Conservation (phyloP, 169 alveolate species). For the Cryptosporidium sp. region DNA sequence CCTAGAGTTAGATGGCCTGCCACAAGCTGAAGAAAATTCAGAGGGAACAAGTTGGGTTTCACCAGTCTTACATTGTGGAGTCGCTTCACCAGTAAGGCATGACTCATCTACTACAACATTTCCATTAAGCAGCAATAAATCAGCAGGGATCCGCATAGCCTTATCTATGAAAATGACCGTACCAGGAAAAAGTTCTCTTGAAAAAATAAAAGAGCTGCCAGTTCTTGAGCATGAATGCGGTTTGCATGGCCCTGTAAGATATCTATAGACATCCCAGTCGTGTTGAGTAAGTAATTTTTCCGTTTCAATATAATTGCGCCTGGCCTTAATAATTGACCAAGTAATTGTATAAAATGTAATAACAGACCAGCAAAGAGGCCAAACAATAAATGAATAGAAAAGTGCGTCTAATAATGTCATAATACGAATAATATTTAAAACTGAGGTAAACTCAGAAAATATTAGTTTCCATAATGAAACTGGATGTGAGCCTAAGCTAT, state of each 20-base stretch:
- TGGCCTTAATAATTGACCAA: slow-evolving; percentile 21
- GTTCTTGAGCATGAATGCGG: neutral
- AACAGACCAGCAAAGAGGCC: slow-evolving; percentile 72
- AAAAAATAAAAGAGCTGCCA: neutral
- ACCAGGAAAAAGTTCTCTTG: slow-evolving; percentile 86
- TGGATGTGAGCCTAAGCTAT: neutral
- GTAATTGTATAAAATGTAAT: slow-evolving; percentile 41
- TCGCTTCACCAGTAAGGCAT: slow-evolving; percentile 88
- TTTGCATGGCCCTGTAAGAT: slow-evolving; percentile 3
- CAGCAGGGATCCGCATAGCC: slow-evolving; percentile 86
- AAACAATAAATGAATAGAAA: slow-evolving; percentile 63
- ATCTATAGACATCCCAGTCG: slow-evolving; percentile 11
- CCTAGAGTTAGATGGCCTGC: neutral
- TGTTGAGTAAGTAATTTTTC: slow-evolving; percentile 28
- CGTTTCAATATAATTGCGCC: slow-evolving; percentile 9
- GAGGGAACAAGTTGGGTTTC: neutral
- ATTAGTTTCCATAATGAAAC: neutral
- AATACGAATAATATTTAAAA: slow-evolving; percentile 29
- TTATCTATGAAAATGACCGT: slow-evolving; percentile 83
- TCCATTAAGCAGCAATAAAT: slow-evolving; percentile 83
- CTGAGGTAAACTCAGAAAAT: slow-evolving; percentile 10
- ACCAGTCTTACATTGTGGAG: slow-evolving; percentile 49
- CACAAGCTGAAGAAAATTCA: neutral
- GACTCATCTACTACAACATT: slow-evolving; percentile 84
- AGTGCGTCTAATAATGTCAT: slow-evolving; percentile 35